Base-by-base conservation (phyloP, 805 yeast species). In the Metschnikowia similis region DNA sequence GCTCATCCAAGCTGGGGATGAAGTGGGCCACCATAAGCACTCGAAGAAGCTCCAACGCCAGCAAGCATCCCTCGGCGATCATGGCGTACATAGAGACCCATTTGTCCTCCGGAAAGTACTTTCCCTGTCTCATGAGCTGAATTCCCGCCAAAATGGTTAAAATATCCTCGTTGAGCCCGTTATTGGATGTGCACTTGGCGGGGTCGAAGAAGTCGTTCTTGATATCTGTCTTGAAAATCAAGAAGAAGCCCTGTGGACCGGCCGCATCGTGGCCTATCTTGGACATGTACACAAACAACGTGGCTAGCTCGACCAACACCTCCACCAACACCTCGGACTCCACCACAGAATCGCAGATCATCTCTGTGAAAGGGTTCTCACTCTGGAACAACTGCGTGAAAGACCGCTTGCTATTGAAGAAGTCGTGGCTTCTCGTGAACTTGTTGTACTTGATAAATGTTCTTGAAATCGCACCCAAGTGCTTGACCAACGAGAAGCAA, bases 51-150 rank as follows among this genome's bases (percentile, higher is more conserved):
- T 78, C 84, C 51, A 85, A 67, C 2, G 82, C 67, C 37, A 77
- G 71, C 48, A 83, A 70, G 41, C 83, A 66, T 27, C 83, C 79
- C 54, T 84, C 84, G 32, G 79, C 72, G 17, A 83, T 66, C 53
- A 83, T 55, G 0, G 87, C 77, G 51, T 81, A 77, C 26, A 87
- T 65, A 0, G 94, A 84, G 6, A 88, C 65, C 96, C 96, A 89
- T 57, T 81, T 83, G 30, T 75, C 77, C 41, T 76, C 75, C 2
- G 92, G 92, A 70, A 79, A 86, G 60, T 79, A 82, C 46, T 72
- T 75, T 32, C 83, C 77, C 53, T 75, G 78, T 48, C 82, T 64
- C 51, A 84, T 65, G 29, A 76, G 63, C 56, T 79, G 77, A 14
- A 81, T 72, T 8, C 82, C 78, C 7, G 77, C 72, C 38, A 81